phyloP scores from a whole-genome alignment of 208 protist genomes.

The Leishmania lainsoni region DNA sequence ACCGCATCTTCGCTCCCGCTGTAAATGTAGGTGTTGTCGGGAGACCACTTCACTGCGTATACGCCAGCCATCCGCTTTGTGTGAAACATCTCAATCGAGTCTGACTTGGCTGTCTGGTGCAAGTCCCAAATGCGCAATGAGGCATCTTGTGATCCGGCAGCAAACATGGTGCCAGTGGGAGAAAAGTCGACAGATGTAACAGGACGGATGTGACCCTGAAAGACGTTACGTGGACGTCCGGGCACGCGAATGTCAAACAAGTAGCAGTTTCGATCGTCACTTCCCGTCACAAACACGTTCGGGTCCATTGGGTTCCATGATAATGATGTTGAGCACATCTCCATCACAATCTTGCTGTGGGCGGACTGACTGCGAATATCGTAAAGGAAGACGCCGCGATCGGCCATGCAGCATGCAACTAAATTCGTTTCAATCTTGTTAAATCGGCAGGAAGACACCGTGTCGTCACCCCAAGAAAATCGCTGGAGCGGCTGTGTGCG shows the following conservation, averaged over 20 bases:
- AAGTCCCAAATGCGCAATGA: constrained; percentile 96
- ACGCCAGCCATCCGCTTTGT: constrained; percentile 98
- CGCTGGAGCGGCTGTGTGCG: constrained; percentile 93
- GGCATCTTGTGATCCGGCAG: constrained; percentile 94
- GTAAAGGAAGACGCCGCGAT: constrained; percentile 95
- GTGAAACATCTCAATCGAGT: constrained; percentile 97
- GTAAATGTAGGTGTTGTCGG: constrained; percentile 95
- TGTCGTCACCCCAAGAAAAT: constrained; percentile 96
- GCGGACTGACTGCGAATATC: constrained; percentile 91
- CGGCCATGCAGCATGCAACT: constrained; percentile 90
- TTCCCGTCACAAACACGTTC: constrained; percentile 96
- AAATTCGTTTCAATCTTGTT: constrained; percentile 95
- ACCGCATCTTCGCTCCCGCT: constrained; percentile 97
- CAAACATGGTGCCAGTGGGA: constrained; percentile 96
- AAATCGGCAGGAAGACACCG: constrained; percentile 88
- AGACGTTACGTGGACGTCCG: constrained; percentile 91
- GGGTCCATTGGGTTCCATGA: constrained; percentile 98
- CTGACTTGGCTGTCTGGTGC: constrained; percentile 83
- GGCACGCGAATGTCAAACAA: constrained; percentile 97
- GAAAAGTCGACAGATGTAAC: constrained; percentile 96
- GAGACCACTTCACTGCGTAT: constrained; percentile 91
- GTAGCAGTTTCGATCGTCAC: constrained; percentile 98
- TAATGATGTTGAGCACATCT: constrained; percentile 93
- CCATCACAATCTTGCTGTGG: constrained; percentile 94
- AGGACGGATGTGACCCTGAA: constrained; percentile 96